Conservation (phyloP, 2,329 filamentous ascomycete species). For the Cordyceps cateniannulata region DNA sequence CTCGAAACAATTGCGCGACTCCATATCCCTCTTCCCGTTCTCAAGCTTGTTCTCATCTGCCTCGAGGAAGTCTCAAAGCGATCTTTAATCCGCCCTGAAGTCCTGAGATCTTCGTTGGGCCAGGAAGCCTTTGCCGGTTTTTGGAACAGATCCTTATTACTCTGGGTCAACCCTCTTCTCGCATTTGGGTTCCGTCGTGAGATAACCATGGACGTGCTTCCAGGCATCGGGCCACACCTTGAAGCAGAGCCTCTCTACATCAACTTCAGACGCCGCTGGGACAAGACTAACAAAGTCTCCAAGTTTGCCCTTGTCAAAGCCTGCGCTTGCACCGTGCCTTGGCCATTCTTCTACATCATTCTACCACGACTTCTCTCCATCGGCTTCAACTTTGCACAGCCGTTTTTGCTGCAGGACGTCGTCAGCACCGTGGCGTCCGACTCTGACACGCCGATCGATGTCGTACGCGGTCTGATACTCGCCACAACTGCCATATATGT, state of each 20-base stretch:
- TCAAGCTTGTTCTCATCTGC: conserved; percentile 23
- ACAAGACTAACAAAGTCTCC: neutral
- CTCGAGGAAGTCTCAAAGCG: conserved; percentile 28
- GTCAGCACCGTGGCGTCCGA: neutral
- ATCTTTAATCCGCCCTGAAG: neutral
- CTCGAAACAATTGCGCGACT: conserved; percentile 20
- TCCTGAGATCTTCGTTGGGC: conserved; percentile 7
- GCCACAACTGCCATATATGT: neutral
- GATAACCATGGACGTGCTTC: neutral
- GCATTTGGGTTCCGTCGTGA: neutral
- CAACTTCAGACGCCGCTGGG: neutral
- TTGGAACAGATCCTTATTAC: conserved; percentile 11
- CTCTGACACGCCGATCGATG: neutral
- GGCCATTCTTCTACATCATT: neutral
- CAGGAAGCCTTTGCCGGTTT: conserved; percentile 19
- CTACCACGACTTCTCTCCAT: neutral
- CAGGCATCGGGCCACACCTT: neutral
- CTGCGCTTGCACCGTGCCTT: neutral
- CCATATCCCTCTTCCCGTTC: conserved; percentile 19
- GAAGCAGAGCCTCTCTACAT: neutral
- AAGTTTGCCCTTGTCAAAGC: neutral
- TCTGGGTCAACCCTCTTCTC: conserved; percentile 1
- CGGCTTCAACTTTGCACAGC: conserved; percentile 9
- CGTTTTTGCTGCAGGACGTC: conserved; percentile 3
- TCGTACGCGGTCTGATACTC: neutral